Conservation (phyloP, 2,329 filamentous ascomycete species). For the Colletotrichum orbiculare region DNA sequence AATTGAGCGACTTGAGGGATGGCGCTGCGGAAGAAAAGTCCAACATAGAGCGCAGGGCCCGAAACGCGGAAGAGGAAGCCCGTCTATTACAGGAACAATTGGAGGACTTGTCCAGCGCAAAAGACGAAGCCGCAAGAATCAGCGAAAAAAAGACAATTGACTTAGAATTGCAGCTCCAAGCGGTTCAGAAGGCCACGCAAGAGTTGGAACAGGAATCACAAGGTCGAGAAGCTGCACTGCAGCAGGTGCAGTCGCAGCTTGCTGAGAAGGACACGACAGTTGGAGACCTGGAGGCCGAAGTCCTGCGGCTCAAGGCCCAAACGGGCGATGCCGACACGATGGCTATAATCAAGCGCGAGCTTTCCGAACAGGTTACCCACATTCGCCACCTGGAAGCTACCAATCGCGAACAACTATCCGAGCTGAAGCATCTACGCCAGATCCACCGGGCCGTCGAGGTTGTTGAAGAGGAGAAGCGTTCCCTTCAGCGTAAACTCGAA, state of each 20-base stretch:
- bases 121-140: constrained; percentile 76
- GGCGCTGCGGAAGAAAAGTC: constrained; percentile 66
- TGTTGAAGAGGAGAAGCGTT: constrained; percentile 93
- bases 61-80: constrained; percentile 80
- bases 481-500: constrained; percentile 80
- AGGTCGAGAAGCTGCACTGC: constrained; percentile 65
- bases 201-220: constrained; percentile 70
- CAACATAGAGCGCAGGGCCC: constrained; percentile 74
- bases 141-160: constrained; percentile 66
- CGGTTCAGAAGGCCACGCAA: constrained; percentile 59
- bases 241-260: constrained; percentile 73
- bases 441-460: constrained; percentile 89
- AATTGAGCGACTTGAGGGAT: constrained; percentile 64
- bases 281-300: constrained; percentile 82
- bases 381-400: constrained; percentile 85
- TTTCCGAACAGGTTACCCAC: constrained; percentile 92
- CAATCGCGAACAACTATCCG: constrained; percentile 81
- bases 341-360: constrained; percentile 84
- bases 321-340: constrained; percentile 89
- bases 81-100: constrained; percentile 81
- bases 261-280: constrained; percentile 76
- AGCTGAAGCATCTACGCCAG: constrained; percentile 85
- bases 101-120: constrained; percentile 73
- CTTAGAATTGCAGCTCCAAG: constrained; percentile 62
- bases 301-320: constrained; percentile 85